Percentiles rank a stretch among this genome's conserved stretches.
These are phyloP conservation scores for Ramaria sp. DNA, from an alignment of 768 basidiomycete species.

Conservation along the genomic window DNA sequence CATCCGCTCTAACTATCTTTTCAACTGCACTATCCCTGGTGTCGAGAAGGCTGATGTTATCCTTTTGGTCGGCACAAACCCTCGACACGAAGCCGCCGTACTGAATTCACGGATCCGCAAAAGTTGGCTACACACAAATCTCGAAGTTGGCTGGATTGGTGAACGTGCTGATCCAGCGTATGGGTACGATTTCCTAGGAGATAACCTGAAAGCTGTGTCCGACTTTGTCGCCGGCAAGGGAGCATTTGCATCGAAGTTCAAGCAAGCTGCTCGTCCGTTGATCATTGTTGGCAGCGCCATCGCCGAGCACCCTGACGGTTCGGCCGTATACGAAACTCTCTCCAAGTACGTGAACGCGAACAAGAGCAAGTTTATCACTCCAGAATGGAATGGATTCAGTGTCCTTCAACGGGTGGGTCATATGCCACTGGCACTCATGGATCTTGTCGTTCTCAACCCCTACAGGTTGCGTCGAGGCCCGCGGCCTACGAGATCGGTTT, in stretches of 20 bases:
- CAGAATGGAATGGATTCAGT: conserved; percentile 94
- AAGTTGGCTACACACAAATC: conserved; percentile 78
- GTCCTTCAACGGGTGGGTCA: conserved; percentile 77
- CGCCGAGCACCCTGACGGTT: conserved; percentile 75
- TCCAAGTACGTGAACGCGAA: conserved; percentile 73
- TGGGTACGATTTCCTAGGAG: conserved; percentile 85
- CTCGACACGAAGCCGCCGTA: conserved; percentile 93
- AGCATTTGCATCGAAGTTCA: conserved; percentile 77
- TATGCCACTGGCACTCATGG: background rate
- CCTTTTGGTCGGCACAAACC: conserved; percentile 91
- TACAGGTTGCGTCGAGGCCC: conserved; percentile 78
- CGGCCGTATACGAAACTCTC: conserved; percentile 64
- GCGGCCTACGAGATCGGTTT: conserved; percentile 96
- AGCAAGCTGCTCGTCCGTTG: conserved; percentile 79
- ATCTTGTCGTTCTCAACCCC: background rate
- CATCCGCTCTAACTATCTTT: conserved; percentile 90
- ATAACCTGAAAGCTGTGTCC: conserved; percentile 59
- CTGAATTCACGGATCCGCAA: conserved; percentile 95
- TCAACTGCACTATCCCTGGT: conserved; percentile 87
- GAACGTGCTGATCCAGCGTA: conserved; percentile 87
- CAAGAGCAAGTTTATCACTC: conserved; percentile 62
- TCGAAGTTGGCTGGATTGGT: conserved; percentile 85
- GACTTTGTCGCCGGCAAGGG: conserved; percentile 72
- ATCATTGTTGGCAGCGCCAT: conserved; percentile 89
- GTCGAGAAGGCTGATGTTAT: conserved; percentile 88